These are phyloP conservation scores for Cubamyces lactineus DNA, from an alignment of 768 basidiomycete genomes.

Conservation along the genomic window DNA sequence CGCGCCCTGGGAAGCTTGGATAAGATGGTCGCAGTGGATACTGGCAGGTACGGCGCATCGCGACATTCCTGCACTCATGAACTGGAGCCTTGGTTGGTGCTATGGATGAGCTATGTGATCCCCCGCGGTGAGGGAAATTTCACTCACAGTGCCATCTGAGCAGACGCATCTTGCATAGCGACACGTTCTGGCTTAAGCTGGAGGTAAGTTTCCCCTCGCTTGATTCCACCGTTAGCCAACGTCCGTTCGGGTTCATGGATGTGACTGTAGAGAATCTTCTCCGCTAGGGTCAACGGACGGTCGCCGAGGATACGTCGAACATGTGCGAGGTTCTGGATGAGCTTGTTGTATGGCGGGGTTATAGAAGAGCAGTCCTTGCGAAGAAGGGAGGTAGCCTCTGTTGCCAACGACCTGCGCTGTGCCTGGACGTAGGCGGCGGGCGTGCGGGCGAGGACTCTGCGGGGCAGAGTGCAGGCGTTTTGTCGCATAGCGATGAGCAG, in stretches of 20 bases:
- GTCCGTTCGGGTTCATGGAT: constrained; percentile 76
- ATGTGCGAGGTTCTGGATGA: constrained; percentile 69
- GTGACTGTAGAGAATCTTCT: constrained; percentile 97
- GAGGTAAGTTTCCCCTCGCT: constrained; percentile 87
- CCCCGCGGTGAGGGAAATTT: background rate
- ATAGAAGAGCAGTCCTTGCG: constrained; percentile 71
- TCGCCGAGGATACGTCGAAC: constrained; percentile 71
- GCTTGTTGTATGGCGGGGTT: constrained; percentile 79
- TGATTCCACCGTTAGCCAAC: constrained; percentile 62
- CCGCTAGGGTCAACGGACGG: constrained; percentile 88
- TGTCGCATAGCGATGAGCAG: constrained; percentile 11
- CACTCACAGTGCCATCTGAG: constrained; percentile 87
- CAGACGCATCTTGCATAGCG: constrained; percentile 95
- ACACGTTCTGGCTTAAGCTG: constrained; percentile 92
- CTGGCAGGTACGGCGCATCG: constrained; percentile 85
- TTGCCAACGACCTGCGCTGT: constrained; percentile 38
- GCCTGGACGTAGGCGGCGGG: background rate
- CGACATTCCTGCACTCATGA: constrained; percentile 93
- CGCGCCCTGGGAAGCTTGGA: constrained; percentile 91
- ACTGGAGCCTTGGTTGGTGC: constrained; percentile 70
- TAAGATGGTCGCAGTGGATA: constrained; percentile 98
- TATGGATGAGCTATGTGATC: background rate
- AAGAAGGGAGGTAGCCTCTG: constrained; percentile 41
- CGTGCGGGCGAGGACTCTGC: background rate
- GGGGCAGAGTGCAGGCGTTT: constrained; percentile 3